Evolutionary conservation across 208 protist genomes (phyloP), one percentile per base, ranked within the genome.

Genomic region (Acanthamoeba pearcei): DNA sequence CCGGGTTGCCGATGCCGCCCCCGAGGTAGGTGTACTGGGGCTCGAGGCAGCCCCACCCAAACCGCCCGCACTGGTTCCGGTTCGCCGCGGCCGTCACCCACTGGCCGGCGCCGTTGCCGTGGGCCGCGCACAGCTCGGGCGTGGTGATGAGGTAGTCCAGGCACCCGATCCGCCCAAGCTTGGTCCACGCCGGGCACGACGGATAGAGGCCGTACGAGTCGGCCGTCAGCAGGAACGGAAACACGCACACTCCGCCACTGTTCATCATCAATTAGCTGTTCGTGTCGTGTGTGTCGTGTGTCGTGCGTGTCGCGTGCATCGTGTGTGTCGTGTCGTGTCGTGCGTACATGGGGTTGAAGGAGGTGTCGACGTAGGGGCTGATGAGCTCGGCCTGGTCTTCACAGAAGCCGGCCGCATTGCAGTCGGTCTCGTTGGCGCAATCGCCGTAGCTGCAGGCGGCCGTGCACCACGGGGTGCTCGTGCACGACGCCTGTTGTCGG

Each of bases 231-330:
- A 38, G 46, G n/a, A 88, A 88, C 42, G 80, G 80, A 35, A 22
- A 88, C n/a, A 88, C 80, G 32, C 80, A 88, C 51, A 88, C 80
- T 4, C 80, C 80, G 5, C 46, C 80, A 12, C 80, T 88, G 53
- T 6, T n/a, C n/a, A n/a, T n/a, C n/a, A n/a, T n/a, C n/a, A 49
- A 49, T 49, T 0, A 4, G 42, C 42, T 49, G 42, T 10, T 49
- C 42, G 42, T 49, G 6, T 49, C 42, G 42, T 49, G 42, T n/a
- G 62, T 68, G 19, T 29, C 9, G 22, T 4, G 22, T 62, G 57
- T 27, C 3, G 55, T 1, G 19, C 10, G 9, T 13, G 55, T 62
- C n/a, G n/a, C 60, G 12, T 22, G 22, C 60, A 66, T 66, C 60
- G 60, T 27, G 27, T 29, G 22, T 68, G 27, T 68, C 42, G 42